Conservation (phyloP, 2,329 filamentous ascomycete species). For the Aureobasidium lini region DNA sequence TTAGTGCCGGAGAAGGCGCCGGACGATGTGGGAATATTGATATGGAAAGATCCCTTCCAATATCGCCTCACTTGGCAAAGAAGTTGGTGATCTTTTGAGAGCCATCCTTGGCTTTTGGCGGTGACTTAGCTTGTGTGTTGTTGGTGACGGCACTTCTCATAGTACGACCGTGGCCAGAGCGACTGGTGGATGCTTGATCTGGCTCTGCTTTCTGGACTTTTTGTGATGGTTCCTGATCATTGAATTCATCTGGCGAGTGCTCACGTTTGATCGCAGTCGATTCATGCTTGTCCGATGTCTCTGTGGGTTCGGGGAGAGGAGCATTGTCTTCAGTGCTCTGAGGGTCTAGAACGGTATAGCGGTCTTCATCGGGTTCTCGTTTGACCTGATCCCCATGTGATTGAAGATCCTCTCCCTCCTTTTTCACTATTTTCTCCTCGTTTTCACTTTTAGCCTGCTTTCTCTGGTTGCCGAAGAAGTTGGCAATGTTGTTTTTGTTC, state of each 20-base stretch:
- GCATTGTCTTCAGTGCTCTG: conserved; percentile 46
- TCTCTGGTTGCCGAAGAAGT: conserved; percentile 69
- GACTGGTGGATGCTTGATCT: conserved; percentile 6
- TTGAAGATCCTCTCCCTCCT: conserved; percentile 24
- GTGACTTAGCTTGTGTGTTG: conserved; percentile 38
- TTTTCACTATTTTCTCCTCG: conserved; percentile 25
- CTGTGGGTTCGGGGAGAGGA: conserved; percentile 37
- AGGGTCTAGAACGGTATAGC: conserved; percentile 35
- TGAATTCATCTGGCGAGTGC: conserved; percentile 30
- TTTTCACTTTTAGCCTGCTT: conserved; percentile 30
- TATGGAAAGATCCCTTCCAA: not conserved
- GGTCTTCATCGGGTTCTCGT: conserved; percentile 33
- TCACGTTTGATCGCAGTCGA: conserved; percentile 42
- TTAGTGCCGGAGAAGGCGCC: not conserved
- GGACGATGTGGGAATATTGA: not conserved
- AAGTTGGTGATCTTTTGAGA: conserved; percentile 53
- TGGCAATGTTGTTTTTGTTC: conserved; percentile 89
- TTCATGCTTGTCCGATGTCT: conserved; percentile 22
- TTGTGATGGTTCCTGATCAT: conserved; percentile 26
- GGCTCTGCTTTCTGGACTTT: conserved; percentile 29
- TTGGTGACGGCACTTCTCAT: conserved; percentile 53
- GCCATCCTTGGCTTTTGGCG: conserved; percentile 38
- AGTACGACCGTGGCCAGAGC: conserved; percentile 30
- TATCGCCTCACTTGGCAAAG: conserved; percentile 39
- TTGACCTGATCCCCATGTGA: conserved; percentile 28